A percentile compares a stretch with the other conserved stretches of the same genome.
These are phyloP conservation scores for Lathyrus sativus DNA, from an alignment of 306 rosid genomes.

Conservation along the genomic window DNA sequence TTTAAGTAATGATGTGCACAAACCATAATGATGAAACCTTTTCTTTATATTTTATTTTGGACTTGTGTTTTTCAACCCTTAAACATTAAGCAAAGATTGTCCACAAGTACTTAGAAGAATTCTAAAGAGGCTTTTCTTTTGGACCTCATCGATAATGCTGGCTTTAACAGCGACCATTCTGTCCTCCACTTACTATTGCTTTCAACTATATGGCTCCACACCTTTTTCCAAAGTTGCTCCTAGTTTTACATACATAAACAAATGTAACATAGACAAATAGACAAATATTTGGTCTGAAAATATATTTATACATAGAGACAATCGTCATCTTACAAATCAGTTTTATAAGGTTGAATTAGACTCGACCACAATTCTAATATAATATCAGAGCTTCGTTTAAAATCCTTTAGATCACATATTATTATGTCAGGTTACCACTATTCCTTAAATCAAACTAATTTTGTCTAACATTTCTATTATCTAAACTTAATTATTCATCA, in stretches of 20 bases:
- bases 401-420: no score
- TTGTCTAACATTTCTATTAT: background rate
- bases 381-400: no score
- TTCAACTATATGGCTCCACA: constrained; percentile 11
- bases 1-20: constrained; percentile 24
- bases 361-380: no score
- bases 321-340: no score
- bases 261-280: background rate
- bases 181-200: constrained; percentile 43
- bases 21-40: constrained; percentile 18
- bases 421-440: no score
- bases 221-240: background rate
- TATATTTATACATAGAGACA: no score
- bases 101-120: constrained; percentile 21
- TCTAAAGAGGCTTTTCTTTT: constrained; percentile 35
- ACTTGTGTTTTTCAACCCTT: constrained; percentile 34
- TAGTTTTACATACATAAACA: background rate
- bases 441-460: no score
- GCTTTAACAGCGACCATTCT: constrained; percentile 41
- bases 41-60: background rate
- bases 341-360: no score
- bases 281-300: no score
- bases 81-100: constrained; percentile 40
- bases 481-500: background rate
- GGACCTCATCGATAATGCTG: constrained; percentile 43